Evolutionary conservation across 306 rosid genomes (phyloP), one percentile per base, ranked within the genome.

Genomic region (Vigna unguiculata): DNA sequence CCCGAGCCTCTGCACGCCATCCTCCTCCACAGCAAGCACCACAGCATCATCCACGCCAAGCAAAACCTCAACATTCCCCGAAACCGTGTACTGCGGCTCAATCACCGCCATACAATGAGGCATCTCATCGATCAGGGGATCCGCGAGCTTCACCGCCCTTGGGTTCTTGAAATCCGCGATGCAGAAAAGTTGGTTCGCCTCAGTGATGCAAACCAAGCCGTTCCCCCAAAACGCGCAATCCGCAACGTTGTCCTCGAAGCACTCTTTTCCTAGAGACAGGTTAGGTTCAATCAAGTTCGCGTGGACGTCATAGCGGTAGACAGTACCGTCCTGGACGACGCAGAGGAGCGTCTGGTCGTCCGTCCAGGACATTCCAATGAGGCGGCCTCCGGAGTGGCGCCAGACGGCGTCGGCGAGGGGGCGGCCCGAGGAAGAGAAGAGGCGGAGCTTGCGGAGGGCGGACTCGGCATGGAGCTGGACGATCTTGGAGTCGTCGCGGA

Each of bases 401-500:
- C 98, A 94, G 43, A 94, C 86, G 14, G 91, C 78, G 60, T 94
- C 98, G 22, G 97, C 86, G 28, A 90, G 83, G 47, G 28, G 88
- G 14, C 82, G 76, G 9, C 98, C 98, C 21, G 96, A 85, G 53
- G 89, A 90, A 65, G 88, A 86, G 88, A 91, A 94, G 75, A 94
- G 80, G 51, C 98, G 97, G 61, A 94, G 96, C 83, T 94, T 94
- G 36, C 98, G 93, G 66, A 90, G 97, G 32, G 98, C 96, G 28
- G 98, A 92, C 57, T 94, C 98, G 2, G 93, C 91, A 79, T 88
- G 92, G 70, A 94, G 98, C 87, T 94, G 98, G 77, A 94, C 98
- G 87, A 94, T 94, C 91, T 94, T 94, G 20, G 98, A 94, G 64
- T 94, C 98, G 78, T 94, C 98, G 4, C 98, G 93, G 87, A 94